Evolutionary conservation across 2,329 filamentous ascomycete species (phyloP), one percentile per base, ranked within the genome.

Genomic region (Diaporthe australafricana): DNA sequence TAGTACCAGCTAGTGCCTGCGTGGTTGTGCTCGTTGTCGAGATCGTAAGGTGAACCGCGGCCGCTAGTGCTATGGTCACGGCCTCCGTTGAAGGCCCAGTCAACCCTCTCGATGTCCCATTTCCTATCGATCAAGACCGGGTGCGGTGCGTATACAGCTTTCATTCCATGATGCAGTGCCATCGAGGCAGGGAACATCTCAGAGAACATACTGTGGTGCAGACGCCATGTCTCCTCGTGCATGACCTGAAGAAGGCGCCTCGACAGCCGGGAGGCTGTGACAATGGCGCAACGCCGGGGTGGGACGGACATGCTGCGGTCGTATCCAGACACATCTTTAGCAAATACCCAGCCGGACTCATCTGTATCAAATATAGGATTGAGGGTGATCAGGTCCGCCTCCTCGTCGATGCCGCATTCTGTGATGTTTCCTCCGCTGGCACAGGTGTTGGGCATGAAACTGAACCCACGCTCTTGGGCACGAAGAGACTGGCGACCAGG

Each of bases 1-100:
- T 94, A 97, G 81, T 96, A 97, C 93, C 93, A 97, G 55, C 88
- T 94, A 53, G 91, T 92, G 17, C 94, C 93, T 76, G 90, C 89
- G 84, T 96, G 94, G 81, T 95, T 95, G 80, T 94, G 93, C 82
- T 97, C 94, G 68, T 94, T 91, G 75, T 89, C 87, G 25, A 87
- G 77, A 70, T 91, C 90, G 76, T 92, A 94, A 8, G 93, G 87
- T 48, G 90, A 92, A 45, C 92, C 90, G 38, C 85, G 84, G 1
- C 92, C 89, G 9, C 91, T 89, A 0, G 90, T 87, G 1, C 88
- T 90, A 74, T 90, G 90, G 76, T 92, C 89, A n/a, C 88, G 84
- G 30, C 92, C 92, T 35, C 89, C 91, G 78, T 97, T 97, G 85
- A 97, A 96, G 11, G 93, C 89, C n/a, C 85, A 86, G 74, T 95